Evolutionary conservation across 106 monocot genomes (phyloP).

Genomic region (Acorus calamus): DNA sequence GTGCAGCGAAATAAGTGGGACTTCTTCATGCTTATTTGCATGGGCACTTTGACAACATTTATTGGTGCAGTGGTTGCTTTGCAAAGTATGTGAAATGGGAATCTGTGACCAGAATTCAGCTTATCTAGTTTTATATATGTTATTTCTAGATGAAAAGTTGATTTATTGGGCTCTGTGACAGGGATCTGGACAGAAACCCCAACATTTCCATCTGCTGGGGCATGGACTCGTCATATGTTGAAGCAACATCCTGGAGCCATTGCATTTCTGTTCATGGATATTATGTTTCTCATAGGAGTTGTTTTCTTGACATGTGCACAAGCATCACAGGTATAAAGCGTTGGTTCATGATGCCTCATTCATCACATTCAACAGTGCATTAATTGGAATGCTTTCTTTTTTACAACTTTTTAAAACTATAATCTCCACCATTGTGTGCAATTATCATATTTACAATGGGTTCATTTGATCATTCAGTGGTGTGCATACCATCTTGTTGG

Average conservation of each 20-base stretch:
- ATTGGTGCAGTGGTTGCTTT: slow-evolving; percentile 40
- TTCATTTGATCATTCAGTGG: no score
- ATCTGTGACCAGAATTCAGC: neutral
- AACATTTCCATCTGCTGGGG: slow-evolving; percentile 30
- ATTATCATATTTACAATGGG: no score
- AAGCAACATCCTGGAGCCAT: slow-evolving; percentile 60
- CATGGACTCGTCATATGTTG: slow-evolving; percentile 48
- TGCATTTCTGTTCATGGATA: slow-evolving; percentile 52
- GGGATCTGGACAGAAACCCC: slow-evolving; percentile 58
- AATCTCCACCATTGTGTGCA: no score
- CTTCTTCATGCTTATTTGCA: slow-evolving; percentile 67
- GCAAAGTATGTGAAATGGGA: slow-evolving; percentile 36
- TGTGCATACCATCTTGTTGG: no score
- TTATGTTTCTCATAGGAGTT: slow-evolving; percentile 40
- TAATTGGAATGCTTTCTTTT: no score
- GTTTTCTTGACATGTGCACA: slow-evolving; percentile 50
- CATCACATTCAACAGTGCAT: no score
- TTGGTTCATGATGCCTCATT: no score
- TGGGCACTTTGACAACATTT: slow-evolving; percentile 52
- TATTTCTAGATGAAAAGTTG: neutral
- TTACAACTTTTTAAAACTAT: no score
- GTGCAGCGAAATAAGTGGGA: slow-evolving; percentile 84
- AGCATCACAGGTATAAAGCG: slow-evolving; percentile 52
- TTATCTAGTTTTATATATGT: neutral
- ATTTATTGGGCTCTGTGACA: slow-evolving; percentile 17